Base-by-base conservation (phyloP, 148 eudicot species). In the Camellia lanceoleosa region DNA sequence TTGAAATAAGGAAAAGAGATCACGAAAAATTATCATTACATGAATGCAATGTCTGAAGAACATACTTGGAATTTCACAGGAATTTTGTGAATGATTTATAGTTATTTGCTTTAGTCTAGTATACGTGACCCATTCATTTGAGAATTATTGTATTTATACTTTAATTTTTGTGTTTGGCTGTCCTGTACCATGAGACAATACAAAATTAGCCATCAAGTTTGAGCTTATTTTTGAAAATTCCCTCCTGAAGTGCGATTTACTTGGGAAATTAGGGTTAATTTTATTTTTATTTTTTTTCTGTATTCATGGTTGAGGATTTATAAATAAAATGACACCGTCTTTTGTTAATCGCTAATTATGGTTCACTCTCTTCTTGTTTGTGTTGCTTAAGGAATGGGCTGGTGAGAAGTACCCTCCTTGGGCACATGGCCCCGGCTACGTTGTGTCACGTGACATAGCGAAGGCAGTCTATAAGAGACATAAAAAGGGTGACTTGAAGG, bases 371-470 rank as follows among this genome's bases (percentile, higher is more conserved):
- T 59, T 80, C 76, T 78, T 75, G 18, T 14, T 54, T 80, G 70
- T 61, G 11, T 74, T 81, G 41, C 41, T 85, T 68, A 67, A 95
- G 99, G 99, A 93, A 93, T 93, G 97, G 97, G 86, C 90, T 20
- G 90, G 88, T 38, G 97, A 88, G 47, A 84, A 78, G 15, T 93
- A 95, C 83, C 99, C 99, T 54, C 99, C 97, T 56, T 93, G 91
- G 90, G 99, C 99, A 52, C 96, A 92, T 77, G 99, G 99, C 78
- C 99, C 99, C 43, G 99, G 99, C 68, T 95, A 95, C 80, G 95
- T 93, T 65, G 90, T 95, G 47, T 86, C 99, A 8, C 83, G 78
- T 54, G 98, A 95, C 87, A 92, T 95, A 41, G 98, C 99, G 41
- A 88, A 85, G 76, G 85, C 84, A 63, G 78, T 93, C 68, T 78